phyloP scores from a whole-genome alignment of 179 eudicot species.

The Amaranthus tricolor region DNA sequence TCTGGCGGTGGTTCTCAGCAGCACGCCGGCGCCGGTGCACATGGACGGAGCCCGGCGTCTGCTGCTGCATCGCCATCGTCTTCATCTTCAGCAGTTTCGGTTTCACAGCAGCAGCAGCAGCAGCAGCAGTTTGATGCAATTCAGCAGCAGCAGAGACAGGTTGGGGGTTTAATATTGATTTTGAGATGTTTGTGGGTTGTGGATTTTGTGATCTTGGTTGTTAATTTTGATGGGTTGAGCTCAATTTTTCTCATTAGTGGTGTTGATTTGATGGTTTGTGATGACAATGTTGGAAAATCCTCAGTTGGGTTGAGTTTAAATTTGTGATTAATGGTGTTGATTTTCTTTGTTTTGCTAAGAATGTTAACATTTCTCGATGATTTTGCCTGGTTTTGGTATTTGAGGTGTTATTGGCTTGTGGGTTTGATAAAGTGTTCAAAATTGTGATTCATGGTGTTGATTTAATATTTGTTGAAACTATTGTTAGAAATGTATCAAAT shows the following conservation, averaged over 20 bases:
- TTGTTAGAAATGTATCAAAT: neutral
- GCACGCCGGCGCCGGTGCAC: slow-evolving; percentile 49
- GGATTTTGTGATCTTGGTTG: slow-evolving; percentile 6
- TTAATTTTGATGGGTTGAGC: neutral
- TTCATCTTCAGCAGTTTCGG: slow-evolving; percentile 71
- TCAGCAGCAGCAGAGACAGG: slow-evolving; percentile 59
- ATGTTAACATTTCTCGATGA: neutral
- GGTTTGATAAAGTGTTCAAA: neutral
- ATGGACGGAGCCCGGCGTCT: slow-evolving; percentile 69
- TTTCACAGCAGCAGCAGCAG: slow-evolving; percentile 31
- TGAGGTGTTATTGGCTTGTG: neutral
- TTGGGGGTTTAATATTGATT: slow-evolving; percentile 34
- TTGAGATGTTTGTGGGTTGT: neutral
- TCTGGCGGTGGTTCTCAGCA: slow-evolving; percentile 81
- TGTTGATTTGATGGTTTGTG: slow-evolving; percentile 2
- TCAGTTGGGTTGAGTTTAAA: slow-evolving; percentile 10
- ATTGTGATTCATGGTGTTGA: slow-evolving; percentile 7
- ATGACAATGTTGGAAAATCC: neutral
- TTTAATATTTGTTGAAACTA: neutral
- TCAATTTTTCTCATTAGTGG: slow-evolving; percentile 11
- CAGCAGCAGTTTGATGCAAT: slow-evolving; percentile 64
- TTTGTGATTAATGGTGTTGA: slow-evolving; percentile 6
- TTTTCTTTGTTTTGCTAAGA: neutral
- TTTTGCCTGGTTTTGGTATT: slow-evolving; percentile 4
- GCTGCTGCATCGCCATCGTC: slow-evolving; percentile 80